These are phyloP conservation scores for Trichoderma sp. DNA, from an alignment of 2,329 filamentous ascomycete genomes.

Conservation along the genomic window DNA sequence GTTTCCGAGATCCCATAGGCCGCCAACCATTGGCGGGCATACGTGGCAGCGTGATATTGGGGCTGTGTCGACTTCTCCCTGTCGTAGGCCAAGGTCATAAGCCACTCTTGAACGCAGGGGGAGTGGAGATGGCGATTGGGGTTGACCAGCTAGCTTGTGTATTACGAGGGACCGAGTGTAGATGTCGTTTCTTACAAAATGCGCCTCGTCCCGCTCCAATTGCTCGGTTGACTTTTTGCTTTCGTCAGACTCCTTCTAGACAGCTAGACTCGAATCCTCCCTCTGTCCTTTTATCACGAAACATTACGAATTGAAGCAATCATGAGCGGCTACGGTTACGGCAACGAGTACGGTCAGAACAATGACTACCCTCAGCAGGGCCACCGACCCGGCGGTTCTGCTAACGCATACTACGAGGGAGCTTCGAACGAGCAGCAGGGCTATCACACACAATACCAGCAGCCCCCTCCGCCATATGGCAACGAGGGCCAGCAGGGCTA, in stretches of 20 bases:
- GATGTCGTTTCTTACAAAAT: neutral
- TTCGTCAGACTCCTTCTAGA: neutral
- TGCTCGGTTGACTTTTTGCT: neutral
- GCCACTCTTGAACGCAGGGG: slow-evolving; percentile 16
- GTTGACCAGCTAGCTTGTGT: neutral
- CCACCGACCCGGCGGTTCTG: slow-evolving; percentile 1
- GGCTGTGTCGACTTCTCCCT: slow-evolving; percentile 4
- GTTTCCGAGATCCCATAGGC: neutral
- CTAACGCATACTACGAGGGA: slow-evolving; percentile 13
- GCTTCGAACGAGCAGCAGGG: slow-evolving; percentile 1
- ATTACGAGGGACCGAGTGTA: neutral
- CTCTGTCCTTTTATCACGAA: neutral
- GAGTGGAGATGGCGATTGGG: slow-evolving; percentile 12
- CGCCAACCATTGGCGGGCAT: slow-evolving; percentile 3
- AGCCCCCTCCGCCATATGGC: slow-evolving; percentile 8
- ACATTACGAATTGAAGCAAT: neutral
- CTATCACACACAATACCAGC: slow-evolving; percentile 10
- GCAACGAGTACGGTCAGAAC: neutral
- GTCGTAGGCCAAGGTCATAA: slow-evolving; percentile 5
- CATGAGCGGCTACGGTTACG: slow-evolving; percentile 18
- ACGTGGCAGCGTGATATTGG: slow-evolving; percentile 21
- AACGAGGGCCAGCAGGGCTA: slow-evolving; percentile 1
- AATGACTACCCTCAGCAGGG: neutral
- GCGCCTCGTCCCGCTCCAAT: neutral
- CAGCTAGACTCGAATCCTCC: neutral